Evolutionary conservation across 305 asterid genomes (phyloP).

Genomic region (Fraxinus greggii): DNA sequence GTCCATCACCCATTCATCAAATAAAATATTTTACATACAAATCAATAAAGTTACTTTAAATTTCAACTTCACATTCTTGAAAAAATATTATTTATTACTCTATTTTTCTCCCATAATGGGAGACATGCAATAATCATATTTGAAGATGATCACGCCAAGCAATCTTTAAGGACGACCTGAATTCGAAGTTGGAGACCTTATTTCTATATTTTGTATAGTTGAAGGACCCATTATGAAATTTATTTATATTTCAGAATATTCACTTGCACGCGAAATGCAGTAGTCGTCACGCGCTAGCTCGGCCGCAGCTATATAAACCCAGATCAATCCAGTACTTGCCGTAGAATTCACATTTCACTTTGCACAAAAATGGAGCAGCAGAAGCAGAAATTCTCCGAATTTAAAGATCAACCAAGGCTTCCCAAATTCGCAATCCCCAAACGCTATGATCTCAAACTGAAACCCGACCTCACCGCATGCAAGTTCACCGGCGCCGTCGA

Average conservation of each 20-base stretch:
- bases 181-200: neutral
- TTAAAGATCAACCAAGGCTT: constrained; percentile 77
- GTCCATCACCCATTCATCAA: too few species aligned
- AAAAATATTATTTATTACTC: too few species aligned
- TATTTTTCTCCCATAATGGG: too few species aligned
- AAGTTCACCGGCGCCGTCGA: constrained; percentile 73
- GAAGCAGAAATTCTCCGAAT: constrained; percentile 40
- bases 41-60: too few species aligned
- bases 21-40: too few species aligned
- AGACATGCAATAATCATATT: too few species aligned
- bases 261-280: neutral
- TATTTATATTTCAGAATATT: neutral
- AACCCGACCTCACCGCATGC: constrained; percentile 76
- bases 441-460: constrained; percentile 74
- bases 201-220: neutral
- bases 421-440: constrained; percentile 80
- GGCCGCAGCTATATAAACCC: neutral
- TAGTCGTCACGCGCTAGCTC: neutral
- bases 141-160: neutral
- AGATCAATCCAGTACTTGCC: neutral
- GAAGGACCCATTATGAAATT: neutral
- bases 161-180: neutral
- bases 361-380: constrained; percentile 45
- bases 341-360: neutral
- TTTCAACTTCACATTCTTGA: too few species aligned